Conservation (phyloP, 768 basidiomycete genomes). For the Lentinus tigrinus region DNA sequence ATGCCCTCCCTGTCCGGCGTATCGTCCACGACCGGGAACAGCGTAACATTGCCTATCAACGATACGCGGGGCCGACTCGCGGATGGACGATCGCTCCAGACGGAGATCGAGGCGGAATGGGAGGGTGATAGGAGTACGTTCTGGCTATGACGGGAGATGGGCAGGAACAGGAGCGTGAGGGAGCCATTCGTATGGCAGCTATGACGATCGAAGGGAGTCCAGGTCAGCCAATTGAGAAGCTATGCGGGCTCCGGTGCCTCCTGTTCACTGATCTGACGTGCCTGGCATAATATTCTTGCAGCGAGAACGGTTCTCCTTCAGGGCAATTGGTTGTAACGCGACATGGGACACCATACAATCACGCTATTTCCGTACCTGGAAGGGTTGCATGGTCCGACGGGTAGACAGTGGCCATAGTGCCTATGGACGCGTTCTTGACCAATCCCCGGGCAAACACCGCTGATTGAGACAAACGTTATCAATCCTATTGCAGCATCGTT, state of each 20-base stretch:
- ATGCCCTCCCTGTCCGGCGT: constrained; percentile 35
- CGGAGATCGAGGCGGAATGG: constrained; percentile 45
- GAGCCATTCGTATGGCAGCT: constrained; percentile 54
- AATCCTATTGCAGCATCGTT: neutral
- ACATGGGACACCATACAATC: neutral
- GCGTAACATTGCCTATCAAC: constrained; percentile 47
- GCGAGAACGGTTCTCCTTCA: constrained; percentile 45
- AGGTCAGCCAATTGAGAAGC: neutral
- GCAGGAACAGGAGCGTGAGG: constrained; percentile 50
- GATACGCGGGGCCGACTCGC: constrained; percentile 49
- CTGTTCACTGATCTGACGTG: constrained; percentile 15
- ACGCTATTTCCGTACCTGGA: constrained; percentile 32
- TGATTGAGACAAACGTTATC: constrained; percentile 17
- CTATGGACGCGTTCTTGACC: constrained; percentile 41
- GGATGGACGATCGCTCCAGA: constrained; percentile 38
- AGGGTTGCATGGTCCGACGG: constrained; percentile 40
- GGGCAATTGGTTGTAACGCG: constrained; percentile 7
- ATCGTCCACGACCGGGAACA: constrained; percentile 34
- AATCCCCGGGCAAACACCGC: constrained; percentile 44
- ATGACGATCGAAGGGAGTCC: neutral
- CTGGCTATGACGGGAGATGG: constrained; percentile 52
- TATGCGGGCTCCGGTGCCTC: constrained; percentile 3
- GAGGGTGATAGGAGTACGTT: constrained; percentile 43
- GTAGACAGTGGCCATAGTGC: constrained; percentile 51
- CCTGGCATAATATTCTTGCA: constrained; percentile 56